phyloP scores from a whole-genome alignment of 108 stramenopile species.

The Epipyxis sp. region DNA sequence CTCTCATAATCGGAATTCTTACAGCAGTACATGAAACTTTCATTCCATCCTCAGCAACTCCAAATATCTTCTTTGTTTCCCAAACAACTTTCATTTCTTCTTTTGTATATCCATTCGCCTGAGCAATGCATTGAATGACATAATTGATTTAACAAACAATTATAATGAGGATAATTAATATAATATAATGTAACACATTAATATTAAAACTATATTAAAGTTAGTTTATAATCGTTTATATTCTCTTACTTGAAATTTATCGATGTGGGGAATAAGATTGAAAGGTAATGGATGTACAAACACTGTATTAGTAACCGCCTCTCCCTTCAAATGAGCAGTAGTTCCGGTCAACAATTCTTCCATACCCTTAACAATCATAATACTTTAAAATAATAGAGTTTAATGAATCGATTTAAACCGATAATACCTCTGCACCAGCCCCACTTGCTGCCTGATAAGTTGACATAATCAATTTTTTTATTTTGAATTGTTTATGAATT shows the following conservation, averaged over 20 bases:
- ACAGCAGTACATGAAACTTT: constrained; percentile 84
- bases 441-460: constrained; percentile 74
- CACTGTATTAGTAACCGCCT: constrained; percentile 65
- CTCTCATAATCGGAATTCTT: constrained; percentile 92
- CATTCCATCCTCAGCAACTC: constrained; percentile 58
- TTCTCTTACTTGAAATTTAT: constrained; percentile 96
- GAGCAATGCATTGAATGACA: too few species aligned
- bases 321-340: constrained; percentile 38
- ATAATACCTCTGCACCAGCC: constrained; percentile 46
- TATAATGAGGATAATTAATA: too few species aligned
- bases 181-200: too few species aligned
- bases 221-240: too few species aligned
- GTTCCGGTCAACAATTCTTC: constrained; percentile 82
- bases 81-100: constrained; percentile 99
- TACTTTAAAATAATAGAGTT: too few species aligned
- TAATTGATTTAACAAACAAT: too few species aligned
- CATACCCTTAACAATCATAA: too few species aligned
- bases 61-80: constrained; percentile 90
- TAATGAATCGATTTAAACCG: too few species aligned
- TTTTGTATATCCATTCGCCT: constrained; percentile 96
- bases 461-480: constrained; percentile 83
- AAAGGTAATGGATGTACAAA: constrained; percentile 95
- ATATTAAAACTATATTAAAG: too few species aligned
- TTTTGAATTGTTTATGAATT: constrained; percentile 79
- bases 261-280: constrained; percentile 98